Conservation (phyloP, 2,329 filamentous ascomycete species). For the Pestalotiopsis sp. region DNA sequence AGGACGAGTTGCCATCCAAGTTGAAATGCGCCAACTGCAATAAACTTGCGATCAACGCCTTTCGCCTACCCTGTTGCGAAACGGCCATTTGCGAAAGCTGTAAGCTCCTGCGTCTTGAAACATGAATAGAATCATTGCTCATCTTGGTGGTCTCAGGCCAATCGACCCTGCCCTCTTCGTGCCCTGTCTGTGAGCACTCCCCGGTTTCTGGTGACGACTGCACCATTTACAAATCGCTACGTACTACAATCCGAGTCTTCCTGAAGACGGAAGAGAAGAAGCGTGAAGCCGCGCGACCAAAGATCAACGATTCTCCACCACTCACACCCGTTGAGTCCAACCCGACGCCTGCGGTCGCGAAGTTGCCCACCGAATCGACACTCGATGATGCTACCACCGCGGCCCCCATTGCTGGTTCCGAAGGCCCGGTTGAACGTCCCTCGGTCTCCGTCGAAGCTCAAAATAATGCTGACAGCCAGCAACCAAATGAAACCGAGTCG, state of each 20-base stretch:
- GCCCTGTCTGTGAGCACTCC: conserved; percentile 90
- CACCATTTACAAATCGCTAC: conserved; percentile 86
- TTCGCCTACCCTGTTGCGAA: conserved; percentile 91
- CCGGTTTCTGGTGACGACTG: conserved; percentile 86
- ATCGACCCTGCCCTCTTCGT: conserved; percentile 73
- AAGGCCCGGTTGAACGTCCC: background rate
- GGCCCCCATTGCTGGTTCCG: background rate
- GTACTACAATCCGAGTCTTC: conserved; percentile 90
- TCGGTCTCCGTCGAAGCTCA: background rate
- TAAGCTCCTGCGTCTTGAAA: conserved; percentile 47
- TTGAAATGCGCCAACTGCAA: conserved; percentile 93
- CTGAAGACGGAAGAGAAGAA: conserved; percentile 91
- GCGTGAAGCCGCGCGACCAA: conserved; percentile 66
- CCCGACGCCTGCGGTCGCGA: conserved; percentile 34
- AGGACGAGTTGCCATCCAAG: conserved; percentile 93
- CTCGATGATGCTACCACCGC: conserved; percentile 17
- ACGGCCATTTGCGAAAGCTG: conserved; percentile 91
- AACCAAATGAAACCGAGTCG: background rate
- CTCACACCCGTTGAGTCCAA: conserved; percentile 45
- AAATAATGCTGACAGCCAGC: background rate
- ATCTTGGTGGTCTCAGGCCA: conserved; percentile 59
- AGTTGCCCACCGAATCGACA: conserved; percentile 25
- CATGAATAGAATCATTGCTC: conserved; percentile 2
- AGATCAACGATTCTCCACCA: conserved; percentile 43
- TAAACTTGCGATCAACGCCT: conserved; percentile 87